Base-by-base conservation (phyloP, 1,139 yeast genomes). In the Candida smagusa region DNA sequence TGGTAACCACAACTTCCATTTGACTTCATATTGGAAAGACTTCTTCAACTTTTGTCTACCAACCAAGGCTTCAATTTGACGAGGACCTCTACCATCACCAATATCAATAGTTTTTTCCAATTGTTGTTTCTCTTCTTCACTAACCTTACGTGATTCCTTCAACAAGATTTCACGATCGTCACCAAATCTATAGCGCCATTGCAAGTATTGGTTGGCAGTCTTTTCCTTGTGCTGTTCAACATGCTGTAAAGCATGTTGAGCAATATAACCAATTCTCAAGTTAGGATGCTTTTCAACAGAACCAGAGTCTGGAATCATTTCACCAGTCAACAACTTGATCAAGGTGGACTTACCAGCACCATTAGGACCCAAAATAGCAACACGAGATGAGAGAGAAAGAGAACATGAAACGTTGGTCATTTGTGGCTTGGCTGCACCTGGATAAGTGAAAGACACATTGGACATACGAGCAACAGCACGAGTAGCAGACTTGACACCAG, bases 331-430 rank as follows among this genome's bases (percentile, higher is more conserved):
- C 38, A 90, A 72, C 65, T 92, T 92, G 65, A 92, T 92, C 56
- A 92, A 74, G 12, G 98, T 92, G 6, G 97, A 88, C 63, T 92
- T 92, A 71, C 98, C 98, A 40, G 98, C 98, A 75, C 98, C 98
- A 61, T 92, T 92, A 47, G 98, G 97, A 40, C 98, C 98, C 46
- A 92, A 68, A 55, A 92, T 83, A 33, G 97, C 98, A 48, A 92
- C 96, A 68, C 98, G 84, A 30, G 97, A 90, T 12, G 96, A 86
- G 46, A 92, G 72, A 1, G 96, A 85, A 46, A 92, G 75, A 9
- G 96, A 84, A 65, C 95, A 87, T 3, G 96, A 83, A 36, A 89
- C 95, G 58, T 87, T 59, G 22, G 62, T 58, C 53, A 92, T 72
- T 3, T 96, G 87, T 24, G 97, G 96, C 59, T 85, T 85, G 11